A percentile compares a stretch with the other conserved stretches of the same genome.
Conservation (phyloP, 805 yeast genomes). For the Candida broadrunensis region DNA sequence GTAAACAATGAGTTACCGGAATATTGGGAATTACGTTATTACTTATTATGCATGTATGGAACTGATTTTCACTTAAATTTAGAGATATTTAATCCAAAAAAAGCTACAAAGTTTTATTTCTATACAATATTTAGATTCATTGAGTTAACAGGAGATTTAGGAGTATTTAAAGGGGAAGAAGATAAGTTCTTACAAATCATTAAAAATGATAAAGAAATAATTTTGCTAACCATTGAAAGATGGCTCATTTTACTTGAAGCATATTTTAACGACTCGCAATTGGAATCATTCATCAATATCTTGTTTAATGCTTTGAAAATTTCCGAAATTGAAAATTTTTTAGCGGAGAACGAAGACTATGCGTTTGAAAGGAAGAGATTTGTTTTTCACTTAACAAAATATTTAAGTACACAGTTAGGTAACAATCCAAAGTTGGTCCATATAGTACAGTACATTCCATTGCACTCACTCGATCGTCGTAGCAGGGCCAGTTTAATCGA, state of each 20-base stretch:
- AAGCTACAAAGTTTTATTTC: slow-evolving; percentile 18
- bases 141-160: slow-evolving; percentile 35
- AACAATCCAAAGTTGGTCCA: background rate
- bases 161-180: slow-evolving; percentile 4
- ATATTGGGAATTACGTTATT: slow-evolving; percentile 47
- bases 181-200: slow-evolving; percentile 12
- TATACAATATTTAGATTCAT: slow-evolving; percentile 47
- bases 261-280: background rate
- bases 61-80: slow-evolving; percentile 12
- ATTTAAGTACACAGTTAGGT: background rate
- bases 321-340: background rate
- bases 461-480: background rate
- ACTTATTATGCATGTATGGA: slow-evolving; percentile 44
- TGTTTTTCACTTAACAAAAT: background rate
- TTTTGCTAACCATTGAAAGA: slow-evolving; percentile 33
- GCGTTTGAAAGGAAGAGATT: background rate
- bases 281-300: background rate
- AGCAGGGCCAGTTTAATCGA: background rate
- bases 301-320: background rate
- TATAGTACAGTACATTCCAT: background rate
- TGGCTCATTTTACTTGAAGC: slow-evolving; percentile 47
- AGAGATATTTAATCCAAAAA: slow-evolving; percentile 11
- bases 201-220: slow-evolving; percentile 7
- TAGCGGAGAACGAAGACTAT: background rate
- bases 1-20: slow-evolving; percentile 15